phyloP scores from a whole-genome alignment of 352 stramenopile genomes.

The Phytophthora fragariaefolia region DNA sequence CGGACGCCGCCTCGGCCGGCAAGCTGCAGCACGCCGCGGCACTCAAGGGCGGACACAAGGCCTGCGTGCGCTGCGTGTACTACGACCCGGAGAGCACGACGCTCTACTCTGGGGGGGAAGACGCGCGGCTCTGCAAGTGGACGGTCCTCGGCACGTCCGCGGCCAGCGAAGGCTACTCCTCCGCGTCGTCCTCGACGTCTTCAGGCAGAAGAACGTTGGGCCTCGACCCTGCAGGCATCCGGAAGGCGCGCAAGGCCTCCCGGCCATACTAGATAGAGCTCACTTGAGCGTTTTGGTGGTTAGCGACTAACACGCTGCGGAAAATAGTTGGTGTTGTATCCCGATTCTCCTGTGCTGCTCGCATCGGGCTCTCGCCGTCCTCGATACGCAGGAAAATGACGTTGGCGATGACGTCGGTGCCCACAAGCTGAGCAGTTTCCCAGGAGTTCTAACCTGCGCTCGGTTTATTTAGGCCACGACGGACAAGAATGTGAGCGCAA shows the following conservation, averaged over 20 bases:
- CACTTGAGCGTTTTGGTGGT: background rate
- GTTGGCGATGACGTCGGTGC: background rate
- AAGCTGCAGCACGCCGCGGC: slow-evolving; percentile 61
- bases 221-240: slow-evolving; percentile 53
- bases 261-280: slow-evolving; percentile 67
- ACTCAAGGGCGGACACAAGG: slow-evolving; percentile 80
- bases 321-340: slow-evolving; percentile 9
- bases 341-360: too few species aligned
- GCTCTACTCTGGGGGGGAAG: slow-evolving; percentile 88
- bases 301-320: slow-evolving; percentile 16
- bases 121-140: slow-evolving; percentile 89
- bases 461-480: slow-evolving; percentile 13
- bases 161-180: slow-evolving; percentile 9
- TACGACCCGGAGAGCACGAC: slow-evolving; percentile 59
- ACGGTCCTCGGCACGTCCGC: slow-evolving; percentile 13
- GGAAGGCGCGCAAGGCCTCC: slow-evolving; percentile 78
- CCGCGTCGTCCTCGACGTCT: slow-evolving; percentile 6
- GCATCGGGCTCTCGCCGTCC: background rate
- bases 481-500: slow-evolving; percentile 9
- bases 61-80: slow-evolving; percentile 82
- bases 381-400: slow-evolving; percentile 2
- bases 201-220: slow-evolving; percentile 40
- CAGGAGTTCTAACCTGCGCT: background rate
- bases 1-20: slow-evolving; percentile 40
- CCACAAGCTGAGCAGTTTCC: too few species aligned